A percentile compares a stretch with the other conserved stretches of the same genome.
Evolutionary conservation across 805 yeast genomes (phyloP).

Genomic region (Danielozyma ontarioensis): DNA sequence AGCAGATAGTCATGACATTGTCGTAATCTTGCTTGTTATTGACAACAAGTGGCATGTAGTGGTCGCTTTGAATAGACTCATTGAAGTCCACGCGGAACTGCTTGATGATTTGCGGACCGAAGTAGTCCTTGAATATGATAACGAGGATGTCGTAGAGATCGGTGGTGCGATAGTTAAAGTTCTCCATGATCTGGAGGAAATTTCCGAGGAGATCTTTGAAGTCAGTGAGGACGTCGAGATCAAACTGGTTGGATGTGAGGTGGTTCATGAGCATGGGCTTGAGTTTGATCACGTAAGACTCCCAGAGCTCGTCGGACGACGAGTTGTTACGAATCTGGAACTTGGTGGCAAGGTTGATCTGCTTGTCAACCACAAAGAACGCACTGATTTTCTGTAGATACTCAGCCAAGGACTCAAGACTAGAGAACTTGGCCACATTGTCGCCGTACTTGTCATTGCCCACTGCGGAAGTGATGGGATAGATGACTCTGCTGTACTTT

Average conservation of each 20-base stretch:
- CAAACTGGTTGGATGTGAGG: conserved; percentile 34
- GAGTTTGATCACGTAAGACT: conserved; percentile 53
- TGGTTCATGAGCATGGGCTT: conserved; percentile 52
- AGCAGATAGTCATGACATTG: conserved; percentile 57
- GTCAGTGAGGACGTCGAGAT: conserved; percentile 40
- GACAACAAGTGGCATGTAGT: conserved; percentile 81
- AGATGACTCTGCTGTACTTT: conserved; percentile 65
- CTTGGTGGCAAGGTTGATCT: conserved; percentile 58
- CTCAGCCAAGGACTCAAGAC: conserved; percentile 39
- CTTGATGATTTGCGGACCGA: conserved; percentile 49
- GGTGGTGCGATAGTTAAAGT: conserved; percentile 54
- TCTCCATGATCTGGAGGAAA: conserved; percentile 72
- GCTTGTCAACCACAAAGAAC: conserved; percentile 71
- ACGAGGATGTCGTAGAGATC: conserved; percentile 61
- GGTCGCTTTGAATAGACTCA: conserved; percentile 66
- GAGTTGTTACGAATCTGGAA: conserved; percentile 58
- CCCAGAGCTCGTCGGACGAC: conserved; percentile 72
- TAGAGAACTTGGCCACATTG: conserved; percentile 21
- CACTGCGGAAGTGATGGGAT: conserved; percentile 45
- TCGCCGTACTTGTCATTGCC: conserved; percentile 29
- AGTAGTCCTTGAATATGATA: conserved; percentile 50
- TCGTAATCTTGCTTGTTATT: conserved; percentile 56
- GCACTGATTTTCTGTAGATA: conserved; percentile 65
- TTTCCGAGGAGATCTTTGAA: conserved; percentile 64
- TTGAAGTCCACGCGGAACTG: conserved; percentile 59